Base-by-base conservation (phyloP, 768 basidiomycete genomes). In the Boletellus emodensis region DNA sequence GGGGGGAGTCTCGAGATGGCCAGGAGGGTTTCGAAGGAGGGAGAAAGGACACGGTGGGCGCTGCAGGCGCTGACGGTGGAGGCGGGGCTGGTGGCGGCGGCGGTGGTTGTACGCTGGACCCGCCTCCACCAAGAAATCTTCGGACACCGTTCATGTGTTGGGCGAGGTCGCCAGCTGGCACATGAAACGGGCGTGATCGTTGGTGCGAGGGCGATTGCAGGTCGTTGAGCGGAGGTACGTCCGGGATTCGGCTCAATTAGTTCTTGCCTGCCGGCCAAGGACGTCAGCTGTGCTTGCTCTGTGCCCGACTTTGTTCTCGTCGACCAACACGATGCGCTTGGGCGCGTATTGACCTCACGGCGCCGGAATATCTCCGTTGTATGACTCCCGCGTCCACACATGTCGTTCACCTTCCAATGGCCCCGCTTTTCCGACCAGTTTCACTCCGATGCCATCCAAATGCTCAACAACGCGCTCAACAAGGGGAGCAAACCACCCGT, bases 401-500 rank as follows among this genome's bases (percentile, higher is more conserved):
- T 90, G 88, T 89, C 87, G 59, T 92, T 92, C 71, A 84, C 85
- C 49, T 99, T 99, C 73, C 80, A 93, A 76, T 97, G 92, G 89
- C 94, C 95, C 48, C 84, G 89, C 52, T 98, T 98, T 72, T 94
- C 91, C 46, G 92, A 94, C 77, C 87, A 89, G 70, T 97, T 97
- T 63, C 93, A 96, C 73, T 83, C 85, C 65, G 88, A 95, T 82
- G 95, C 95, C 28, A 91, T 93, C 56, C 85, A 90, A 58, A 94
- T 96, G 90, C 87, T 98, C 73, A 93, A 94, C 57, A 86, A 84
- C n/a, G 90, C 91, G 38, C 88, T 94, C 70, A 93, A 93, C 78
- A 92, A 96, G 76, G 96, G 96, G 56, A 88, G 85, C 73, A 97
- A 96, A 66, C 96, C 95, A 1, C 93, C 94, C 26, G 88, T 99